A percentile compares a stretch with the other conserved stretches of the same genome.
These are phyloP conservation scores for Saturnispora kantuleensis DNA, from an alignment of 805 yeast genomes.

Conservation along the genomic window DNA sequence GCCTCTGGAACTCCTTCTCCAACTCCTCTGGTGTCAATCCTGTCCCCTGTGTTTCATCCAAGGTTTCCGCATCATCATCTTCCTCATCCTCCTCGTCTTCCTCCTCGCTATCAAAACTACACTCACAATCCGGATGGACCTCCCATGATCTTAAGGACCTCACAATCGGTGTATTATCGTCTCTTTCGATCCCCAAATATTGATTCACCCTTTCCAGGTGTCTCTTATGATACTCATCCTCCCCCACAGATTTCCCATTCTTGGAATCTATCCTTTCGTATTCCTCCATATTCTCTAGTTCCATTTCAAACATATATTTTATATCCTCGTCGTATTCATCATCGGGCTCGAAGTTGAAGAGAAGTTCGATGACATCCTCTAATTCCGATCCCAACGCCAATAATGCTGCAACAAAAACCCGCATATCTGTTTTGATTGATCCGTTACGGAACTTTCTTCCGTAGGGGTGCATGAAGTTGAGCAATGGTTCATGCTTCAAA, in stretches of 20 bases:
- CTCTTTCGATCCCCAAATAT: slow-evolving; percentile 7
- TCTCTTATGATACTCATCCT: slow-evolving; percentile 8
- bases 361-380: slow-evolving; percentile 42
- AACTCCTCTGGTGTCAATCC: background rate
- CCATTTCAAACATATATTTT: slow-evolving; percentile 28
- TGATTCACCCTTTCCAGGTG: slow-evolving; percentile 7
- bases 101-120: slow-evolving; percentile 19
- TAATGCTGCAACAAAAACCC: slow-evolving; percentile 48
- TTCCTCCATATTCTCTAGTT: slow-evolving; percentile 21
- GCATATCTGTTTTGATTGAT: slow-evolving; percentile 45
- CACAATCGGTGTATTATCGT: slow-evolving; percentile 3
- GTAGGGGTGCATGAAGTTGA: slow-evolving; percentile 56
- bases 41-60: slow-evolving; percentile 8
- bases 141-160: slow-evolving; percentile 15
- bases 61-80: slow-evolving; percentile 9
- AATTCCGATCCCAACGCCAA: slow-evolving; percentile 37
- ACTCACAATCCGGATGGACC: slow-evolving; percentile 30
- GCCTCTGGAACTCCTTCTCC: background rate
- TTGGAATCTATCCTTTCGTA: slow-evolving; percentile 12
- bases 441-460: slow-evolving; percentile 56
- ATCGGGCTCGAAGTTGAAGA: slow-evolving; percentile 46
- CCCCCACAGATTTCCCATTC: slow-evolving; percentile 5
- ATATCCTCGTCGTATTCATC: slow-evolving; percentile 62
- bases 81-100: slow-evolving; percentile 16
- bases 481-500: slow-evolving; percentile 45